Evolutionary conservation across 352 stramenopile species (phyloP), one percentile per base, ranked within the genome.

Genomic region (Pythium insidiosum): DNA sequence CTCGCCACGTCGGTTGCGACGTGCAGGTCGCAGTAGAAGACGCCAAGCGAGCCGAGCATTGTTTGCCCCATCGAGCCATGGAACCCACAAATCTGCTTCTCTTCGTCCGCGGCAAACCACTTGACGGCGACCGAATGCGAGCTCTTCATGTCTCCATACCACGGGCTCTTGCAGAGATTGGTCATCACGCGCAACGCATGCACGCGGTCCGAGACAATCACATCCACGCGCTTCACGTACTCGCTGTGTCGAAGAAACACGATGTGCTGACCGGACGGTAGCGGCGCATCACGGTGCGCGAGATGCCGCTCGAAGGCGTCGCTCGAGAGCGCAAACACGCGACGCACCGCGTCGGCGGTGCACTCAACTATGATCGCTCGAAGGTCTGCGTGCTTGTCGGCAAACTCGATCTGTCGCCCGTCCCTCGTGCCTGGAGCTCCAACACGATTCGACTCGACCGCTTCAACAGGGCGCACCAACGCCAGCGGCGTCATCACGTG

Each of bases 181-280:
- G 59, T 61, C 43, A 61, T 53, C 43, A 68, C 58, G 5, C 59
- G 53, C 28, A 68, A 4, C 19, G 46, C 59, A 13, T 28, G 34
- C 31, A 67, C 40, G 18, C 18, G 39, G 18, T 47, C 30, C 19
- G n/a, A 40, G 7, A 42, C 31, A 13, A 44, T 16, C 1, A 53
- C 55, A 19, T 65, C 59, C 4, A 68, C 47, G 16, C 43, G 35
- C 31, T 46, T 52, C 21, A 68, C 18, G 19, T 59, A 52, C 38
- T 68, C 59, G 23, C 43, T 37, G 12, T 55, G 40, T 24, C 50
- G 48, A 10, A 68, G 43, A 24, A 52, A 56, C 36, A 68, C 59
- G n/a, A 61, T 24, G 21, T 64, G 59, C 25, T 68, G 31, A 6
- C 43, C 39, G 6, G 35, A 7, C 4, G 41, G 42, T 28, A 58